Percentiles rank a stretch among this genome's conserved stretches.
phyloP scores from a whole-genome alignment of 495 filamentous ascomycete genomes.

The Penicillium daleae region DNA sequence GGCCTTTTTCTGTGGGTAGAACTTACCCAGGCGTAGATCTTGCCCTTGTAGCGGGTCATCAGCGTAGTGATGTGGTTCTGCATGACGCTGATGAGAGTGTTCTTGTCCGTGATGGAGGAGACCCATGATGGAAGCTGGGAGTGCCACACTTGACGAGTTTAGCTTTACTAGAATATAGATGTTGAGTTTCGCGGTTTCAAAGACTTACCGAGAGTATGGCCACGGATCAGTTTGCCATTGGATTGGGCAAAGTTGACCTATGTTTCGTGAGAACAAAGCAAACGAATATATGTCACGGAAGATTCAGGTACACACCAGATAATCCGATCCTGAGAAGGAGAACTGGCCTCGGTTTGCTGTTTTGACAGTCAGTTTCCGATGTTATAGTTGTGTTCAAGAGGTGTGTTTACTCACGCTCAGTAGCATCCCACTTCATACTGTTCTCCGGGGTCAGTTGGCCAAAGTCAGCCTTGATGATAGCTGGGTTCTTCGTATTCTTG shows the following conservation, averaged over 20 bases:
- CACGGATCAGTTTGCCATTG: constrained; percentile 53
- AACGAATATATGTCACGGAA: background rate
- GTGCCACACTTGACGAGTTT: constrained; percentile 49
- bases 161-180: background rate
- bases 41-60: constrained; percentile 56
- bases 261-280: background rate
- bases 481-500: constrained; percentile 25
- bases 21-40: constrained; percentile 54
- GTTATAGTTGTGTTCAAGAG: no score
- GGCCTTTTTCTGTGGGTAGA: background rate
- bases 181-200: background rate
- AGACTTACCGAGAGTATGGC: constrained; percentile 50
- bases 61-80: constrained; percentile 55
- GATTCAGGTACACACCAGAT: constrained; percentile 34
- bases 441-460: constrained; percentile 58
- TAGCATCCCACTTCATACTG: constrained; percentile 60
- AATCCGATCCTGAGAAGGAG: constrained; percentile 46
- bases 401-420: constrained; percentile 36
- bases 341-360: constrained; percentile 44
- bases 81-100: constrained; percentile 44
- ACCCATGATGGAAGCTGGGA: constrained; percentile 59
- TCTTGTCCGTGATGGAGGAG: constrained; percentile 45
- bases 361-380: background rate
- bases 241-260: constrained; percentile 50
- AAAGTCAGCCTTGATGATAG: constrained; percentile 52